Evolutionary conservation across 2,329 filamentous ascomycete species (phyloP), one percentile per base, ranked within the genome.

Genomic region (Scytalidium lignicola): DNA sequence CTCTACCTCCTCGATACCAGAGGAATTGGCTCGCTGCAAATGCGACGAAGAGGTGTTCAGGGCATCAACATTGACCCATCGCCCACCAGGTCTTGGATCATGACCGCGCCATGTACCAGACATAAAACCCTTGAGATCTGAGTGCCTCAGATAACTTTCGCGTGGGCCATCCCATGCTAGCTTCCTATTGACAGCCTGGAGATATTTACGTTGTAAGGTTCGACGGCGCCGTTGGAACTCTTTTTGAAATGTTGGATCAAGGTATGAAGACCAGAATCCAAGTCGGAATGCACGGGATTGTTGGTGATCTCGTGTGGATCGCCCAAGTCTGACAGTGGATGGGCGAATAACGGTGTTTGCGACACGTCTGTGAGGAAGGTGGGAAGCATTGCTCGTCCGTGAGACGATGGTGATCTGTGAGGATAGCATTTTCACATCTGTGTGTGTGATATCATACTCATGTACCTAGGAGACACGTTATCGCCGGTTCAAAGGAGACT

Each of bases 211-310:
- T 41, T 71, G 74, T 10, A 72, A 37, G 3, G 59, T 52, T 47
- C 70, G 69, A 52, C 72, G 66, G 12, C 72, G 75, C 41, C 70
- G 73, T 45, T 71, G 70, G 23, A 70, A 52, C 46, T 78, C 71
- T 41, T 65, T 69, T 37, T 70, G 67, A 18, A 66, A 63, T 17
- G 72, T 67, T 13, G 65, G 61, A 53, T 75, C 70, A 22, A 70
- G 55, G 41, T 68, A 69, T 23, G 66, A 69, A 7, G 71, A 67
- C 72, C 75, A 79, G 17, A 70, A 55, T 46, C 69, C 72, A 51
- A 80, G 72, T 51, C 75, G 73, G 52, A 79, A 77, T 29, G 59
- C 60, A 29, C 79, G 73, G 28, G 57, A 64, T 53, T 77, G 75
- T 41, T 69, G 64, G 17, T 56, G 61, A 43, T 47, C 41, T 39